phyloP scores from a whole-genome alignment of 768 basidiomycete species.

The Chalciporus chontae region DNA sequence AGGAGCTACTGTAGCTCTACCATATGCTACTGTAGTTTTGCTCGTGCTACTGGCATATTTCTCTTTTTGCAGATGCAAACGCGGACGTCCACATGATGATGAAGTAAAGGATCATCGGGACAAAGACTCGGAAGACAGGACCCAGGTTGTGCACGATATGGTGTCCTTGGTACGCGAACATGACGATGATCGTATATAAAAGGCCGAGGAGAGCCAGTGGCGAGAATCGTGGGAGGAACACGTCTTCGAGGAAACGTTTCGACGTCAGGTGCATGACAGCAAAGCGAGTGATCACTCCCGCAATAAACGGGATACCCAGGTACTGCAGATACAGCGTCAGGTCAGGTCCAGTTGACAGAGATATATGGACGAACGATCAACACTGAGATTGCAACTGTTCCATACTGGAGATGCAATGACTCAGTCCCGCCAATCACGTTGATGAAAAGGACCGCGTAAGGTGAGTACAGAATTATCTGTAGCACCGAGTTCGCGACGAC shows the following conservation, averaged over 20 bases:
- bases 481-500: slow-evolving; percentile 78
- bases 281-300: slow-evolving; percentile 69
- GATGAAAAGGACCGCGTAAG: slow-evolving; percentile 70
- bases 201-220: slow-evolving; percentile 72
- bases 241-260: slow-evolving; percentile 46
- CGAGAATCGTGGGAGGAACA: slow-evolving; percentile 66
- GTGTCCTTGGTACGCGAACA: slow-evolving; percentile 70
- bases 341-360: background rate
- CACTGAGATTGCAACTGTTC: slow-evolving; percentile 60
- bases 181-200: slow-evolving; percentile 74
- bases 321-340: slow-evolving; percentile 43
- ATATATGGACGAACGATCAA: slow-evolving; percentile 54
- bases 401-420: slow-evolving; percentile 48
- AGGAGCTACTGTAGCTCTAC: too few relatives aligned
- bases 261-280: slow-evolving; percentile 43
- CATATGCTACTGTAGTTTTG: too few relatives aligned
- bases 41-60: too few relatives aligned
- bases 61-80: slow-evolving; percentile 32
- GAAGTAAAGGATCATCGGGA: slow-evolving; percentile 80
- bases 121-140: slow-evolving; percentile 74
- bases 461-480: slow-evolving; percentile 69
- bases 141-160: slow-evolving; percentile 73
- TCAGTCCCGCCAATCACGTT: slow-evolving; percentile 56
- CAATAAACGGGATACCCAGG: slow-evolving; percentile 75
- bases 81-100: slow-evolving; percentile 68